Percentiles rank a stretch among this genome's conserved stretches.
These are phyloP conservation scores for Linnemannia schmuckeri DNA, from an alignment of 192 early-diverging fungal species.

Conservation along the genomic window DNA sequence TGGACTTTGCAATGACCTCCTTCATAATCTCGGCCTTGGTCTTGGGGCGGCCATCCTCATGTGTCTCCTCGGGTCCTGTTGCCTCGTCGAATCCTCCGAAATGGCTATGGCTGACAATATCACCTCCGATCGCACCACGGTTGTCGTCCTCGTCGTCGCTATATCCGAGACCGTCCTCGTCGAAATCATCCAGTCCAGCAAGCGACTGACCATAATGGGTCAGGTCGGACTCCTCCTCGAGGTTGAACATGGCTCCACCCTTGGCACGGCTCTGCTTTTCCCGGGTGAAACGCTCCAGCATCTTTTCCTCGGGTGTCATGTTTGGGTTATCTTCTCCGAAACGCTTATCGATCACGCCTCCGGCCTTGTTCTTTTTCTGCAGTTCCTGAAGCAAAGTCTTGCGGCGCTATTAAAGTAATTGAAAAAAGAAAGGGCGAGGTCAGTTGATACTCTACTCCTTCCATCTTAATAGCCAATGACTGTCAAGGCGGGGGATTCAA, in stretches of 20 bases:
- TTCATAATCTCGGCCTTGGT: conserved; percentile 97
- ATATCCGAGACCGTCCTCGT: conserved; percentile 72
- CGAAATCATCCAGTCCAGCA: conserved; percentile 84
- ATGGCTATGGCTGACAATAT: conserved; percentile 80
- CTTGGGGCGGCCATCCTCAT: conserved; percentile 73
- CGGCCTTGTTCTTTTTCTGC: conserved; percentile 73
- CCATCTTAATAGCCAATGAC: not conserved
- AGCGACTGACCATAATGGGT: conserved; percentile 97
- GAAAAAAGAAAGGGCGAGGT: not conserved
- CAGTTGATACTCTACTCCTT: not conserved
- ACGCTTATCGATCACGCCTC: conserved; percentile 90
- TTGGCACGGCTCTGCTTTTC: conserved; percentile 68
- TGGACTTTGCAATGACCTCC: conserved; percentile 98
- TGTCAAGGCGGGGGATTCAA: not conserved
- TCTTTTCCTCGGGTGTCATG: conserved; percentile 95
- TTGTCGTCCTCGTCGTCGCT: conserved; percentile 73
- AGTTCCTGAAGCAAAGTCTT: conserved; percentile 87
- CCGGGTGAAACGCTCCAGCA: conserved; percentile 92
- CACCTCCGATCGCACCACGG: conserved; percentile 72
- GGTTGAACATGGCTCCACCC: conserved; percentile 76
- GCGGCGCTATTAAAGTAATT: conserved; percentile 69
- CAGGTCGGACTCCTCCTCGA: conserved; percentile 86
- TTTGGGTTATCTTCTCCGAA: conserved; percentile 93
- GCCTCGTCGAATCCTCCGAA: conserved; percentile 92
- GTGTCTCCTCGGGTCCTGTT: conserved; percentile 44